Evolutionary conservation across 176 grass and related monocot genomes (phyloP).

Genomic region (Puccinellia tenuiflora): DNA sequence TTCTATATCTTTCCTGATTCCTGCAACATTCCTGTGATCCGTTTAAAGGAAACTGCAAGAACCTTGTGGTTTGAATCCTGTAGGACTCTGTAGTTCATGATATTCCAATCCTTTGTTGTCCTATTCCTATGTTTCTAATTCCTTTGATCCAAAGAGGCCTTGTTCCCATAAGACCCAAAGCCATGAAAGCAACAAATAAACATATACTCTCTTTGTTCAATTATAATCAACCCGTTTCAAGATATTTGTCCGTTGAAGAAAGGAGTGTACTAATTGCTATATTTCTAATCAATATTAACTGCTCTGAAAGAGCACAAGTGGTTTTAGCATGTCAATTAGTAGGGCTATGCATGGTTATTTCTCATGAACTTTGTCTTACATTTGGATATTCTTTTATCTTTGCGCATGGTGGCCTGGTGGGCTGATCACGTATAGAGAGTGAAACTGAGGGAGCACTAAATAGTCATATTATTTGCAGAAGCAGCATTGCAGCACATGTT

Average conservation of each 20-base stretch:
- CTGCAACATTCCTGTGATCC: too few relatives aligned
- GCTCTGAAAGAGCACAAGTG: not conserved
- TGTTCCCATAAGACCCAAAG: not conserved
- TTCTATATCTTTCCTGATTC: too few relatives aligned
- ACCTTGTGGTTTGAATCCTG: too few relatives aligned
- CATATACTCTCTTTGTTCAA: not conserved
- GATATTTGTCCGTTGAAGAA: not conserved
- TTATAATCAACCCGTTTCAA: not conserved
- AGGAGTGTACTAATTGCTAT: not conserved
- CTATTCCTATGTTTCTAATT: not conserved
- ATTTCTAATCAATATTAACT: not conserved
- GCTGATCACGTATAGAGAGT: not conserved
- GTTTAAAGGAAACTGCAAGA: too few relatives aligned
- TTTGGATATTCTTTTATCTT: not conserved
- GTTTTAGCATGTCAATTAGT: not conserved
- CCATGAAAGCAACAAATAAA: not conserved
- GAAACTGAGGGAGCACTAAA: not conserved
- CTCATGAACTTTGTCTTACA: not conserved
- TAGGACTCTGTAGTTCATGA: too few relatives aligned
- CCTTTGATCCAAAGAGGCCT: not conserved
- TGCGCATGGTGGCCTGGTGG: not conserved
- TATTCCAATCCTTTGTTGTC: too few relatives aligned
- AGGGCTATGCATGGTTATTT: not conserved
- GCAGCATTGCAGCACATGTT: not conserved
- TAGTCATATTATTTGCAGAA: conserved; percentile 8